These are phyloP conservation scores for Boletus tomentosulus DNA, from an alignment of 768 basidiomycete species.

Conservation along the genomic window DNA sequence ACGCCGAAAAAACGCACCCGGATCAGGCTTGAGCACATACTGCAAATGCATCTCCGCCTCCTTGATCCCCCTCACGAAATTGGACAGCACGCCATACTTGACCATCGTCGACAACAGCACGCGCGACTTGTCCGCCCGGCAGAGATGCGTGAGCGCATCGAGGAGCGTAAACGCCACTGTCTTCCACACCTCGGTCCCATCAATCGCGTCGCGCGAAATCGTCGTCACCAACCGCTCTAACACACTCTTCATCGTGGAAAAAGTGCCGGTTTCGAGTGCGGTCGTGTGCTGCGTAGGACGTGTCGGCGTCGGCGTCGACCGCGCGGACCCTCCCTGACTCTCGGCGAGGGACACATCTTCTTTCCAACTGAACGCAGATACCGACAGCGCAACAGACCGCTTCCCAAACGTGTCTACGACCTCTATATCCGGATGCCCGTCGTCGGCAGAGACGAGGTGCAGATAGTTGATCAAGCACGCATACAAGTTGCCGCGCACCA, in stretches of 20 bases:
- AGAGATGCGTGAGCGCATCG: constrained; percentile 74
- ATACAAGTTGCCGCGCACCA: constrained; percentile 93
- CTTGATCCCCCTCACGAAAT: constrained; percentile 80
- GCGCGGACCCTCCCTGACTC: constrained; percentile 29
- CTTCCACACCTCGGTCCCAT: constrained; percentile 96
- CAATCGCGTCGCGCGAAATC: constrained; percentile 87
- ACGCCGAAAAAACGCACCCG: constrained; percentile 49
- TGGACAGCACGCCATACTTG: constrained; percentile 72
- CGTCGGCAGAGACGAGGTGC: constrained; percentile 48
- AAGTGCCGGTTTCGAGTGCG: constrained; percentile 56
- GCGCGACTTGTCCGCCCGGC: constrained; percentile 65
- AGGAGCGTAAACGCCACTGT: constrained; percentile 91
- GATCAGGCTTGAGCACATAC: constrained; percentile 81
- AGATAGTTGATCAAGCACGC: constrained; percentile 87
- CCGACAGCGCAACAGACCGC: constrained; percentile 25
- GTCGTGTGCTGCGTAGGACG: constrained; percentile 17
- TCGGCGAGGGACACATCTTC: constrained; percentile 40
- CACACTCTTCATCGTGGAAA: constrained; percentile 60
- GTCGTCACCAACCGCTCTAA: constrained; percentile 70
- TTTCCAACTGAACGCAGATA: constrained; percentile 35
- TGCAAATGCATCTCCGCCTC: constrained; percentile 75
- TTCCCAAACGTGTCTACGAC: constrained; percentile 20
- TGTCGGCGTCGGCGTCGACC: constrained; percentile 16
- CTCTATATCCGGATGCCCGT: constrained; percentile 13
- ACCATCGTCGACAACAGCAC: constrained; percentile 53